A percentile compares a stretch with the other conserved stretches of the same genome.
phyloP scores from a whole-genome alignment of 805 yeast species.

The Maudiozyma saulgeensis region DNA sequence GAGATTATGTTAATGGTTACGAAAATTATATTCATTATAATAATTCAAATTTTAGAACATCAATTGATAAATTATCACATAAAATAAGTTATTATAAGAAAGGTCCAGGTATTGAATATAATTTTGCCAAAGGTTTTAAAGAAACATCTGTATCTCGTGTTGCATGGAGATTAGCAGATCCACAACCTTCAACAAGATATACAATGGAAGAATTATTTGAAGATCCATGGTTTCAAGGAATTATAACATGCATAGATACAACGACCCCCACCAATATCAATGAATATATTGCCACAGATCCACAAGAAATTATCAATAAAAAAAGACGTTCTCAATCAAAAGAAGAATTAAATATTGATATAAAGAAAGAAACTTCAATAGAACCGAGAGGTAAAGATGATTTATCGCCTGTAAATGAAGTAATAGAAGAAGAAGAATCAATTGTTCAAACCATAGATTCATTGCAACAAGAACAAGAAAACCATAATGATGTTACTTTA shows the following conservation, averaged over 20 bases:
- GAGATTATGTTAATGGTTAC: constrained; percentile 47
- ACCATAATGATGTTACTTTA: not conserved
- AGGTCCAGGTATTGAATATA: constrained; percentile 67
- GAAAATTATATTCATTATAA: constrained; percentile 28
- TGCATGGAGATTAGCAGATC: constrained; percentile 69
- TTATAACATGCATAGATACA: constrained; percentile 44
- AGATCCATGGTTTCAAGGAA: constrained; percentile 54
- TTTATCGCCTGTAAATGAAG: not conserved
- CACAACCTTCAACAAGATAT: constrained; percentile 45
- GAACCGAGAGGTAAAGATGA: not conserved
- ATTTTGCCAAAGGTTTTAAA: constrained; percentile 53
- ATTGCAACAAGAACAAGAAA: not conserved
- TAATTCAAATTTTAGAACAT: constrained; percentile 38
- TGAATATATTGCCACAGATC: constrained; percentile 13
- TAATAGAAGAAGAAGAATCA: not conserved
- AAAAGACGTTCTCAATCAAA: not conserved
- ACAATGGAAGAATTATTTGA: constrained; percentile 42
- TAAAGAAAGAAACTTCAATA: not conserved
- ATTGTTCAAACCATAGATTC: not conserved
- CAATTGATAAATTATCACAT: constrained; percentile 25
- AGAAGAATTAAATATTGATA: no score
- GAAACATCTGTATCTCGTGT: constrained; percentile 54
- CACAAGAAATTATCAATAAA: not conserved
- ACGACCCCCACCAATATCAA: constrained; percentile 2
- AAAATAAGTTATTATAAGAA: constrained; percentile 26